Evolutionary conservation across 2,329 filamentous ascomycete species (phyloP), one percentile per base, ranked within the genome.

Genomic region (Colletotrichum sp.): DNA sequence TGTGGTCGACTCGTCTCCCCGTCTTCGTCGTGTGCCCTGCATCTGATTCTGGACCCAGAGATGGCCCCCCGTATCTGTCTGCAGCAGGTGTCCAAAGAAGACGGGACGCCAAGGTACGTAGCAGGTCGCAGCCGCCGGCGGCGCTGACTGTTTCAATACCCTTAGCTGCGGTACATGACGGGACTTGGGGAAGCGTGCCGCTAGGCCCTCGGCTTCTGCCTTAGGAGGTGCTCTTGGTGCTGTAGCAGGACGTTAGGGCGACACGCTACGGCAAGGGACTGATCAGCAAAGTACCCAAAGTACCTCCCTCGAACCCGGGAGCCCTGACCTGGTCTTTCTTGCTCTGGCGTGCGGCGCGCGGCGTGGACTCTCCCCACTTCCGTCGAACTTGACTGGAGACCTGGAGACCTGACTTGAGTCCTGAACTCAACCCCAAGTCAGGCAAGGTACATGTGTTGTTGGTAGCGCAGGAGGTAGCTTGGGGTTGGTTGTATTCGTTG

Each of bases 301-400:
- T 66, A 52, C 68, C 64, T 60, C 61, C 59, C 64, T 76, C 64
- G 64, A 68, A 76, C 70, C 74, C 70, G 70, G 34, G 57, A 61
- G 70, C 74, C 74, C 74, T 76, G 74, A 76, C 74, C 74, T 74
- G 74, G 73, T 73, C 36, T 34, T 71, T 60, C 26, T 30, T 32
- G 60, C 36, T 72, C 68, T 72, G 68, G 72, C 68, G 72, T 67
- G 68, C 72, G 52, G 72, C 68, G 72, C 39, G 61, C 72, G 55
- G 72, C 71, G 66, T 73, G 72, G 63, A 30, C 57, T 73, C 64
- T 76, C 74, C 74, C 74, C 73, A 75, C 70, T 67, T 65, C 36
- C 57, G 52, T 68, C 63, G 63, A 72, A 75, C 55, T 67, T 61
- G 70, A 63, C 59, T 73, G 64, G 73, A 73, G 59, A 32, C 59